phyloP scores from a whole-genome alignment of 2,329 filamentous ascomycete species.

The Diplodia sapinea region DNA sequence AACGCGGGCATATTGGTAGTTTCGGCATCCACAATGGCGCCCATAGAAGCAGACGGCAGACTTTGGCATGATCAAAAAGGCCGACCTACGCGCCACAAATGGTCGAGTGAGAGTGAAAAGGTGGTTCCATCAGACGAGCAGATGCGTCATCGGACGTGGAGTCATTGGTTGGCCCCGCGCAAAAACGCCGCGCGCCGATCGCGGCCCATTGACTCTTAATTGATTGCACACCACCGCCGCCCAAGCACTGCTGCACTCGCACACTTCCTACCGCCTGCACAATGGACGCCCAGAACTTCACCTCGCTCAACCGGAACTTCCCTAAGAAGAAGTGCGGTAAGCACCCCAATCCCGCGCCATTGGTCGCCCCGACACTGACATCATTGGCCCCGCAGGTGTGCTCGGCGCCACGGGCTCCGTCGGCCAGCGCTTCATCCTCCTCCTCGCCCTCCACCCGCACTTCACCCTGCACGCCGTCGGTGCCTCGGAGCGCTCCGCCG shows the following conservation, averaged over 20 bases:
- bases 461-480: constrained; percentile 88
- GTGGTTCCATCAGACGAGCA: too few species aligned
- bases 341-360: constrained; percentile 32
- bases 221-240: not conserved
- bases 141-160: too few species aligned
- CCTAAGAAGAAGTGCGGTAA: constrained; percentile 61
- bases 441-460: constrained; percentile 85
- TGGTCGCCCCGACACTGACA: constrained; percentile 34
- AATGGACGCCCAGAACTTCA: constrained; percentile 55
- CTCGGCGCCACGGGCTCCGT: constrained; percentile 93
- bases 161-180: not conserved
- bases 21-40: not conserved
- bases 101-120: too few species aligned
- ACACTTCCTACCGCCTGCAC: not conserved
- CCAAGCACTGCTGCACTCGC: constrained; percentile 3
- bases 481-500: constrained; percentile 84
- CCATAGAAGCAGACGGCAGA: not conserved
- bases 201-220: constrained; percentile 8
- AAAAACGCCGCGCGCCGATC: constrained; percentile 25
- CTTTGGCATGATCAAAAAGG: not conserved
- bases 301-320: constrained; percentile 48
- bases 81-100: not conserved
- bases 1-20: not conserved
- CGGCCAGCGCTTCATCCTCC: constrained; percentile 91
- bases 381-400: constrained; percentile 57